Conservation (phyloP, 2,329 filamentous ascomycete genomes). For the Teratosphaeria gauchensis region DNA sequence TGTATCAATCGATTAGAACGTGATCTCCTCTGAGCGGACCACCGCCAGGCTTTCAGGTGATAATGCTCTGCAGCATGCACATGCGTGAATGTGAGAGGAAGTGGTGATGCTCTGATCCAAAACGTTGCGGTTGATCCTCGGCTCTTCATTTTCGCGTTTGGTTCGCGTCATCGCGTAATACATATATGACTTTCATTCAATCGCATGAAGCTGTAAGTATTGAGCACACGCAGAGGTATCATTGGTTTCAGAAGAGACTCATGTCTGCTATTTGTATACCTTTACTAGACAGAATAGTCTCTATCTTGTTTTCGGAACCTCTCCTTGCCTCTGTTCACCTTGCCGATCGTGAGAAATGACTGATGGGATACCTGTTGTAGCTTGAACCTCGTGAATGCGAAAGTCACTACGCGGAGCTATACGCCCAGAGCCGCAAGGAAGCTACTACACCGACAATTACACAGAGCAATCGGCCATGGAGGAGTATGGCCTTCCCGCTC, state of each 20-base stretch:
- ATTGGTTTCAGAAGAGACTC: no score
- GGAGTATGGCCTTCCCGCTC: neutral
- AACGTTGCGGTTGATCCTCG: neutral
- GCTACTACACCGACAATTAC: neutral
- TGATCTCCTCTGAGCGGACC: neutral
- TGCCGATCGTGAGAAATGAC: neutral
- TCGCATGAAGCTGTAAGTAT: neutral
- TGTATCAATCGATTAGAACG: neutral
- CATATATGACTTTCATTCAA: neutral
- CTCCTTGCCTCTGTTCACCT: neutral
- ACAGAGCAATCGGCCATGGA: neutral
- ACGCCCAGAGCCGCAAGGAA: neutral
- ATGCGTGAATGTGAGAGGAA: neutral
- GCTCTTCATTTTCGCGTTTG: neutral
- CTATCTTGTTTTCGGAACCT: neutral
- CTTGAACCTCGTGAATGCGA: neutral
- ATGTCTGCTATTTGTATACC: slow-evolving; percentile 10
- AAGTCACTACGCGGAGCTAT: neutral
- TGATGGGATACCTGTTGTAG: neutral
- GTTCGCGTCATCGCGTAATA: neutral
- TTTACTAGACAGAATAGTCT: neutral
- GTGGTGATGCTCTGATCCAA: neutral
- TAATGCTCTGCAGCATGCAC: neutral
- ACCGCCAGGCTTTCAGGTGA: neutral
- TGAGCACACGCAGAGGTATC: neutral